Evolutionary conservation across 192 early-diverging fungal genomes (phyloP), one percentile per base, ranked within the genome.

Genomic region (Coemansia reversa): DNA sequence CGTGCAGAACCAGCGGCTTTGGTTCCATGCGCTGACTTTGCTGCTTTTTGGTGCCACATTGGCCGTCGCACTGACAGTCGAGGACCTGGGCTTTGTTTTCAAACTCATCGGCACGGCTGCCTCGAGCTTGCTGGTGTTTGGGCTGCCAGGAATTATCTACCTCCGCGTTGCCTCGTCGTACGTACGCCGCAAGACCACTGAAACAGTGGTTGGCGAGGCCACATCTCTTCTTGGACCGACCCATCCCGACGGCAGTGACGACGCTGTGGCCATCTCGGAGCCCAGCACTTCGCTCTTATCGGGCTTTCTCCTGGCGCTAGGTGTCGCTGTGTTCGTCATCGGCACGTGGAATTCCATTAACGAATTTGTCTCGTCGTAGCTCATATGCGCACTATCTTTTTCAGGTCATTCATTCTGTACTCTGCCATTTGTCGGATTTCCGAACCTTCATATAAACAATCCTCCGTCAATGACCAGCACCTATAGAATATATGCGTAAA

Each of bases 51-150:
- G 64, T 0, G 32, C 28, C 28, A 82, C 79, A 2, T 39, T 82
- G 48, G 69, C n/a, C 4, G 55, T 53, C 29, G 73, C 79, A 0
- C 42, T 82, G 24, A 45, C 33, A 2, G 61, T 82, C 32, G 52
- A 58, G 22, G 79, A 82, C 29, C 67, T 82, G 54, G 79, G 79
- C 12, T 65, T 82, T 69, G 74, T 82, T 11, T 82, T 76, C 59
- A 75, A 82, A 60, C 63, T 82, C 28, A 70, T 82, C 12, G 79
- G 79, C 48, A 81, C 78, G 0, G 72, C 65, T 5, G 72, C 78
- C 0, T 64, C 78, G 5, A 81, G 72, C 53, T 47, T 81, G 20
- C n/a, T 81, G 27, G 59, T 75, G 22, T 81, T 81, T 68, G 69
- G 62, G 1, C 70, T 81, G 18, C 78, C 78, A 0, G 73, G 73